A percentile compares a stretch with the other conserved stretches of the same genome.
phyloP scores from a whole-genome alignment of 176 grass and related monocot species.

The Canna indica region DNA sequence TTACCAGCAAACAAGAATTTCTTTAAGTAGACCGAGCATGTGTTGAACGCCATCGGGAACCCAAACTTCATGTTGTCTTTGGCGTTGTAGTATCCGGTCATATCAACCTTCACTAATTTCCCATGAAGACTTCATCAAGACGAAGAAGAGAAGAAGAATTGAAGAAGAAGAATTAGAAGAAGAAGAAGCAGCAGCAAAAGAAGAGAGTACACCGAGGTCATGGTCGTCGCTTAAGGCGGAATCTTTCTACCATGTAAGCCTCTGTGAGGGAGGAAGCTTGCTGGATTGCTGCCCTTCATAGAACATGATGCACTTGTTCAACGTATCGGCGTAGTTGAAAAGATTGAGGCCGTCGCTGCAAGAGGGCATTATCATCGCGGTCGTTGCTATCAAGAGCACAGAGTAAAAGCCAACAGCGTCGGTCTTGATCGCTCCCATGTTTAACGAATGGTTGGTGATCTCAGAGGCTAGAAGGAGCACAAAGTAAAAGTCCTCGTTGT shows the following conservation, averaged over 20 bases:
- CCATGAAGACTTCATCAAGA: background rate
- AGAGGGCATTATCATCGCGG: too few relatives aligned
- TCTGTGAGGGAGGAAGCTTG: background rate
- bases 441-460: too few relatives aligned
- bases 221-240: background rate
- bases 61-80: constrained; percentile 73
- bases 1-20: constrained; percentile 24
- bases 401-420: too few relatives aligned
- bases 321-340: background rate
- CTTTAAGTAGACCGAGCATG: constrained; percentile 15
- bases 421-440: too few relatives aligned
- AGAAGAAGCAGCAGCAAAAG: background rate
- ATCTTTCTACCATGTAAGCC: background rate
- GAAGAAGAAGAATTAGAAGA: too few relatives aligned
- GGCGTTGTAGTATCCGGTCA: constrained; percentile 61
- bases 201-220: background rate
- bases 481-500: constrained; percentile 66
- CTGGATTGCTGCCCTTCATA: too few relatives aligned
- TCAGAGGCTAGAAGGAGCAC: too few relatives aligned
- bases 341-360: too few relatives aligned
- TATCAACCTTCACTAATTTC: constrained; percentile 29
- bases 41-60: too few relatives aligned
- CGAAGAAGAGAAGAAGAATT: too few relatives aligned
- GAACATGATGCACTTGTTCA: background rate
- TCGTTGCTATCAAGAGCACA: background rate